Evolutionary conservation across 768 basidiomycete genomes (phyloP), one percentile per base, ranked within the genome.

Genomic region (Gelatoporia subvermispora): DNA sequence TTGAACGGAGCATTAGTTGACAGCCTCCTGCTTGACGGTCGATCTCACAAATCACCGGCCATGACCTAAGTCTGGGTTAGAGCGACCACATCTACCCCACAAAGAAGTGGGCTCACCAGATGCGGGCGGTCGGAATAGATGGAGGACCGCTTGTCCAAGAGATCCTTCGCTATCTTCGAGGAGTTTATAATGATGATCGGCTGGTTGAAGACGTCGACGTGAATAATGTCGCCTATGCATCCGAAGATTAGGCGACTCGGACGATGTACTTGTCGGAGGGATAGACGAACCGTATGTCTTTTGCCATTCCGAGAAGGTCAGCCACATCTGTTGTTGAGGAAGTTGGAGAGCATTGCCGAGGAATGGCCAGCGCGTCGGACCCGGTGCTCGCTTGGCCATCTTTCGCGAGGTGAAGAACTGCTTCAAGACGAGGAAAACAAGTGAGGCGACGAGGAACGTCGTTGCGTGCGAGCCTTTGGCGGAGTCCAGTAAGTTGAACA

Each of bases 71-170:
- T 31, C 28, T 13, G 7, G 5, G 5, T 31, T 31, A 31, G 28
- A 7, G 28, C 13, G n/a, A 31, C 28, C 28, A 13, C 7, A 7
- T 13, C 13, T 13, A 5, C 13, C 5, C 7, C 13, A 13, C 28
- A 31, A 31, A 13, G 5, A 5, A 5, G 28, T 7, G 13, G 5
- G 13, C 28, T 31, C 28, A 31, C 28, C 13, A 31, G 13, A 31
- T 31, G 28, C 5, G 28, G 28, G 13, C 74, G 59, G 53, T 68
- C 68, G 0, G 72, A 74, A 55, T 75, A 76, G n/a, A 68, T 69
- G 8, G 66, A 44, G 0, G 72, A 70, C 28, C 68, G 58, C 51
- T 71, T 75, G 22, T 72, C 69, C 18, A 76, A 64, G 0, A 76
- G 60, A 1, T 76, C 74, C 8, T 55, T 60, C 1, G 68, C 71